Evolutionary conservation across 768 basidiomycete species (phyloP), one percentile per base, ranked within the genome.

Genomic region (Glaciozyma martinii): DNA sequence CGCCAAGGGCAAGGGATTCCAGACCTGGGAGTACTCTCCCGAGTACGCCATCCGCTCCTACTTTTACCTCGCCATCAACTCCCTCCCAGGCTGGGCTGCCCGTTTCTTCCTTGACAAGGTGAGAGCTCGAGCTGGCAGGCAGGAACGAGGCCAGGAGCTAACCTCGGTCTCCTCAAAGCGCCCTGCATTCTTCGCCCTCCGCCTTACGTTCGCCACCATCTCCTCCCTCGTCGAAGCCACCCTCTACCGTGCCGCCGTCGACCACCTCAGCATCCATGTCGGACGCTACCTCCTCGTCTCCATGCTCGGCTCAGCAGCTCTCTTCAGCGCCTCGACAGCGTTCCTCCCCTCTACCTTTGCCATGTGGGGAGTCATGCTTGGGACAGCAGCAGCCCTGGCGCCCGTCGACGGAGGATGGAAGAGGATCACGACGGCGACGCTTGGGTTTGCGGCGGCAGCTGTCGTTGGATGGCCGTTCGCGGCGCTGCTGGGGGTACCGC

Each of bases 381-480:
- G 89, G 5, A 86, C 83, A 65, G 83, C 90, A 0, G 88, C 82
- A 71, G 74, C 72, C 44, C 73, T 80, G 62, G 66, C 76, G 32
- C 78, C 78, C 3, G 76, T 74, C 30, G 75, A 76, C 9, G 40
- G 27, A 21, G 68, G 70, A 5, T 67, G 59, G 47, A 68, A 78
- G 65, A 79, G 78, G 54, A 81, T 87, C 42, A 85, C 87, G 15
- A 75, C 87, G 32, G 77, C 80, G 12, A 84, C 88, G 0, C 86
- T 54, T 77, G 81, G 56, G 89, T 74, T 91, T 74, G 90, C 89
- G 2, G 75, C 84, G 9, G 93, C 90, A 8, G 89, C 85, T 2
- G 83, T 98, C 57, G 82, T 97, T 42, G 95, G 94, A 8, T 99
- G 95, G 95, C 95, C 95, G 9, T 99, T 99, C 75, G 81, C 89